These are phyloP conservation scores for Leccinum laetum DNA, from an alignment of 1,284 basidiomycete genomes.

Conservation along the genomic window DNA sequence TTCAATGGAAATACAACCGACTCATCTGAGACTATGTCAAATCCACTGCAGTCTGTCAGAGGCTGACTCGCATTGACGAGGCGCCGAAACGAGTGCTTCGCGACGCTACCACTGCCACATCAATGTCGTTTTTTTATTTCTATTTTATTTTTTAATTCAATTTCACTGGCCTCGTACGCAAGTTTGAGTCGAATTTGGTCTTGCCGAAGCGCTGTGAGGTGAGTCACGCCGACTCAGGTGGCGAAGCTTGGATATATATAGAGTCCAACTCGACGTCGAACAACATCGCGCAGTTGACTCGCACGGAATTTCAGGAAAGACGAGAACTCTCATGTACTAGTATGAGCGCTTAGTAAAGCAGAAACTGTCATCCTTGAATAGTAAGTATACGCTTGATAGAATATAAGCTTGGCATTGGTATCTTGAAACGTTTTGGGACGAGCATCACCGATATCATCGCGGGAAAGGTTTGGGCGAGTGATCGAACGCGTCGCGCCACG, in stretches of 20 bases:
- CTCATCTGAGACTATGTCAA: background rate
- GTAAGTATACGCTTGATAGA: background rate
- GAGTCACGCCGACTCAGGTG: background rate
- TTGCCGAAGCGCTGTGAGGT: background rate
- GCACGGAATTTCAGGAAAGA: background rate
- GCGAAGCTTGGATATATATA: background rate
- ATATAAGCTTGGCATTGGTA: background rate
- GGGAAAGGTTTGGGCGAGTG: background rate
- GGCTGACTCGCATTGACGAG: background rate
- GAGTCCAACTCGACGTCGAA: background rate
- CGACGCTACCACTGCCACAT: background rate
- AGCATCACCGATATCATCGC: background rate
- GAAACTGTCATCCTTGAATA: background rate
- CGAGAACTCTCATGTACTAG: background rate
- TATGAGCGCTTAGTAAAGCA: background rate
- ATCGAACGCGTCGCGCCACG: background rate
- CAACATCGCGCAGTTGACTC: background rate
- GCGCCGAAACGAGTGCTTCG: background rate
- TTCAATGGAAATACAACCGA: background rate
- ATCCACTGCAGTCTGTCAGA: background rate
- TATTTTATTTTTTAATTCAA: background rate
- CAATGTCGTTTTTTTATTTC: background rate
- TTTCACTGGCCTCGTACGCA: background rate
- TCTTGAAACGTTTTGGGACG: background rate
- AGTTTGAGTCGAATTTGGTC: background rate